Conservation (phyloP, 2,329 filamentous ascomycete genomes). For the Paraphoma chrysanthemicola region DNA sequence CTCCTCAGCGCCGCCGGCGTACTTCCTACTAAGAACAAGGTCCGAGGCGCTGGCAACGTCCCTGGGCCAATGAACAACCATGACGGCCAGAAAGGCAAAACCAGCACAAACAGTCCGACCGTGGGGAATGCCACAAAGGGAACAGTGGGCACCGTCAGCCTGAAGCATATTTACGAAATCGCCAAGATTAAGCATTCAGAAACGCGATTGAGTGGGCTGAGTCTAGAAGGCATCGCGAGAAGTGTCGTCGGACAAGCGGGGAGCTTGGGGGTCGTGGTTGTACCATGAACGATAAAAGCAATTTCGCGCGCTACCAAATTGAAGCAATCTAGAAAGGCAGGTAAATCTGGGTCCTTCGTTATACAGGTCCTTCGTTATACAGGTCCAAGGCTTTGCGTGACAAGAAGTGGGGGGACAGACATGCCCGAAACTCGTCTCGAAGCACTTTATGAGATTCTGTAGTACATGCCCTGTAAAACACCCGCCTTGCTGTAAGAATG, state of each 20-base stretch:
- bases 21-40: slow-evolving; percentile 74
- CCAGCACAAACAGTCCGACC: slow-evolving; percentile 38
- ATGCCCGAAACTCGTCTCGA: background rate
- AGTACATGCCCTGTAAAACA: too few relatives aligned
- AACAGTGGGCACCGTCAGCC: slow-evolving; percentile 79
- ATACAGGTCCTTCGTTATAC: too few relatives aligned
- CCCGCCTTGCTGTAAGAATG: too few relatives aligned
- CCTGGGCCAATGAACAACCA: slow-evolving; percentile 54
- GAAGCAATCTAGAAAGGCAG: background rate
- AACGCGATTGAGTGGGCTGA: slow-evolving; percentile 68
- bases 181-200: slow-evolving; percentile 84
- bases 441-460: background rate
- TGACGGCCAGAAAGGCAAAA: slow-evolving; percentile 47
- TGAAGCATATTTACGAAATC: slow-evolving; percentile 98
- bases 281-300: slow-evolving; percentile 44
- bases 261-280: slow-evolving; percentile 58
- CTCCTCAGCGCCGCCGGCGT: slow-evolving; percentile 84
- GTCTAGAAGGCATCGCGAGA: slow-evolving; percentile 79
- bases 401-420: too few relatives aligned
- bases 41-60: slow-evolving; percentile 70
- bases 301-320: background rate
- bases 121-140: slow-evolving; percentile 72
- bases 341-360: too few relatives aligned
- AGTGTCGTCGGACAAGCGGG: slow-evolving; percentile 69
- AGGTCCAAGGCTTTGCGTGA: too few relatives aligned